Conservation (phyloP, 768 basidiomycete genomes). For the Gelatoporia subvermispora region DNA sequence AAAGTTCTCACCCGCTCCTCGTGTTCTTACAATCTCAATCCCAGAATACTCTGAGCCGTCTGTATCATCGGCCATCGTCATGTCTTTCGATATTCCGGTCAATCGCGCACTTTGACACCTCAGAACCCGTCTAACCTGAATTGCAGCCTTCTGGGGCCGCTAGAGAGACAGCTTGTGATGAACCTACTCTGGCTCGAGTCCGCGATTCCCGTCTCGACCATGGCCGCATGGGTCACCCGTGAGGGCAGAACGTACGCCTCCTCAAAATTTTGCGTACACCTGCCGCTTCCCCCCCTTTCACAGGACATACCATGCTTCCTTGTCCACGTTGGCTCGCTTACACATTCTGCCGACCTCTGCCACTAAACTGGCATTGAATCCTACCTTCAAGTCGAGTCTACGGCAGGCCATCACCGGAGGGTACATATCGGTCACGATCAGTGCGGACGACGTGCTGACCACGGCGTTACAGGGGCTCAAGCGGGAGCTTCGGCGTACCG, state of each 20-base stretch:
- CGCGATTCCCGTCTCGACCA: constrained; percentile 57
- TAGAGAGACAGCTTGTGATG: constrained; percentile 85
- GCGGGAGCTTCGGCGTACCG: constrained; percentile 81
- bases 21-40: constrained; percentile 81
- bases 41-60: constrained; percentile 66
- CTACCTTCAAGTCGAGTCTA: constrained; percentile 73
- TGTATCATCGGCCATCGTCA: constrained; percentile 83
- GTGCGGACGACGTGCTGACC: not conserved
- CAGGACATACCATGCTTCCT: constrained; percentile 69
- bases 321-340: constrained; percentile 57
- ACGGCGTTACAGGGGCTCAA: constrained; percentile 50
- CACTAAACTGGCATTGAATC: constrained; percentile 63
- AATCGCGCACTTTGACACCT: constrained; percentile 15
- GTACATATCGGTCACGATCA: constrained; percentile 35
- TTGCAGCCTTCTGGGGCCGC: constrained; percentile 62
- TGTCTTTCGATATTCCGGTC: constrained; percentile 89
- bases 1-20: constrained; percentile 56
- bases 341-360: constrained; percentile 63
- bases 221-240: constrained; percentile 72
- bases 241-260: constrained; percentile 63
- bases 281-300: constrained; percentile 2
- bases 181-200: constrained; percentile 86
- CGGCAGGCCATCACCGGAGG: constrained; percentile 86
- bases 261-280: not conserved
- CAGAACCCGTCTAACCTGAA: not conserved